Conservation (phyloP, 257 asterid species). For the Gynochthodes officinalis region DNA sequence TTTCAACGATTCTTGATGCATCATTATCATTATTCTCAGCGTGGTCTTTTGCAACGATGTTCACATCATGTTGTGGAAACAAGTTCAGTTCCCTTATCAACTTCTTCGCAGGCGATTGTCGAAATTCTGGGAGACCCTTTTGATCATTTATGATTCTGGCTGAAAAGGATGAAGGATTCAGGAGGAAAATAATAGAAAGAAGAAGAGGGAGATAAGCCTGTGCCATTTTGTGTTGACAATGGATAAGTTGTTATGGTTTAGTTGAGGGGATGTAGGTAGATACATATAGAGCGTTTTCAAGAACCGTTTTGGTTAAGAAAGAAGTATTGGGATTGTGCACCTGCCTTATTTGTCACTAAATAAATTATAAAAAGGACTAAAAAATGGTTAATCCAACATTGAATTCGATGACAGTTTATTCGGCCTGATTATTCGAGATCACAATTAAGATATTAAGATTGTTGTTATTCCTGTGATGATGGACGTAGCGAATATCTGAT, state of each 20-base stretch:
- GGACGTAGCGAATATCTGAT: too few species aligned
- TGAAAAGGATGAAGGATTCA: neutral
- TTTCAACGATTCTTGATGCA: slow-evolving; percentile 48
- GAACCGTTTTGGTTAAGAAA: neutral
- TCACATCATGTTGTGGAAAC: neutral
- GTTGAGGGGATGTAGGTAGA: neutral
- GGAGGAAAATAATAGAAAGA: neutral
- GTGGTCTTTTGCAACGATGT: slow-evolving; percentile 1
- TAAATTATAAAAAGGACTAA: neutral
- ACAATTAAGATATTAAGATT: too few species aligned
- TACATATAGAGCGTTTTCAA: neutral
- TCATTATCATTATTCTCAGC: neutral
- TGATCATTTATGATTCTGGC: slow-evolving; percentile 5
- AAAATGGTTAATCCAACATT: neutral
- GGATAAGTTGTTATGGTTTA: neutral
- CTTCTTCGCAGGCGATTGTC: neutral
- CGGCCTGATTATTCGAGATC: neutral
- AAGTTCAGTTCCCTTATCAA: slow-evolving; percentile 9
- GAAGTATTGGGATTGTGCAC: neutral
- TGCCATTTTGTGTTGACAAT: neutral
- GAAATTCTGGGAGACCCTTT: neutral
- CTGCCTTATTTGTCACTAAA: neutral
- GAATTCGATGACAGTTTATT: neutral
- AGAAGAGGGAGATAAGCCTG: neutral
- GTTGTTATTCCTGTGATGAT: too few species aligned